Evolutionary conservation across 345 rosid species (phyloP).

Genomic region (Theobroma cacao): DNA sequence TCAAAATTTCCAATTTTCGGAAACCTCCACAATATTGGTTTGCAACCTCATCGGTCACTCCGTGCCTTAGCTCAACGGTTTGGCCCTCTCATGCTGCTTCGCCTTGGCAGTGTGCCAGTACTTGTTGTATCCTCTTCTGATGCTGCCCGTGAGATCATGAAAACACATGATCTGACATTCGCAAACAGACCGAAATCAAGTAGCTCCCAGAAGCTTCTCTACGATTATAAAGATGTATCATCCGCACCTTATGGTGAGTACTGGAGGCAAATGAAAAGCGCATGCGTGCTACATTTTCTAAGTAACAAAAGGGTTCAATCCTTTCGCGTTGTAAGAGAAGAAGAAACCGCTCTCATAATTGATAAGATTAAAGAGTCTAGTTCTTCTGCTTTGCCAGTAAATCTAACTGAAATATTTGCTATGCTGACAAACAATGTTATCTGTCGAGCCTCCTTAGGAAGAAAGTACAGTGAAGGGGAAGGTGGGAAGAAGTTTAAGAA

Average conservation of each 20-base stretch:
- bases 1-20: constrained; percentile 52
- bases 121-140: constrained; percentile 58
- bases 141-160: constrained; percentile 42
- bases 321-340: constrained; percentile 35
- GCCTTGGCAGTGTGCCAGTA: constrained; percentile 40
- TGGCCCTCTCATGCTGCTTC: constrained; percentile 66
- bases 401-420: constrained; percentile 35
- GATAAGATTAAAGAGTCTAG: constrained; percentile 24
- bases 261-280: constrained; percentile 64
- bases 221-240: constrained; percentile 34
- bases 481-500: constrained; percentile 27
- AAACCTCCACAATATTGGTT: constrained; percentile 56
- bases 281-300: constrained; percentile 44
- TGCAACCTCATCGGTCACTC: constrained; percentile 46
- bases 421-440: constrained; percentile 35
- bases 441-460: constrained; percentile 51
- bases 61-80: constrained; percentile 30
- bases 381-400: constrained; percentile 17
- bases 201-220: constrained; percentile 23
- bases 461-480: constrained; percentile 39
- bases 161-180: constrained; percentile 53
- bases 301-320: constrained; percentile 48
- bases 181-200: constrained; percentile 39
- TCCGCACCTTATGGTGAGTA: constrained; percentile 60
- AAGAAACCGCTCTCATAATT: constrained; percentile 34